A percentile compares a stretch with the other conserved stretches of the same genome.
phyloP scores from a whole-genome alignment of 2,329 filamentous ascomycete genomes.

The Sporothrix brasiliensis region DNA sequence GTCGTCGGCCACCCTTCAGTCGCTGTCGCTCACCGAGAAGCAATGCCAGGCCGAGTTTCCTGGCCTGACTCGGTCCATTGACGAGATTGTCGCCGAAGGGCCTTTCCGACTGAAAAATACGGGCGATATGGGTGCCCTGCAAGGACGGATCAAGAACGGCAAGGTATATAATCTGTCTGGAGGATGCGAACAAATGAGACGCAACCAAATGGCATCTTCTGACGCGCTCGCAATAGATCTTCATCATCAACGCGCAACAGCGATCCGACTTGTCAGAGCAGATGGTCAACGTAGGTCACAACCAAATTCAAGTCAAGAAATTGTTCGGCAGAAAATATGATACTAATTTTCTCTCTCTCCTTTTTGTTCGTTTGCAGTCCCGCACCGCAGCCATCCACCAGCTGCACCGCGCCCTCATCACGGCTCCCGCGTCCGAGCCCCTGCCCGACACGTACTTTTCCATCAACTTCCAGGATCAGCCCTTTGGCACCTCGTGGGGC shows the following conservation, averaged over 20 bases:
- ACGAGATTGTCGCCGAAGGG: constrained; percentile 49
- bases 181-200: neutral
- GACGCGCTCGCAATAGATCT: constrained; percentile 43
- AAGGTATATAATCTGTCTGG: constrained; percentile 41
- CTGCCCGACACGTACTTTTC: constrained; percentile 57
- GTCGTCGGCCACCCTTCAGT: constrained; percentile 38
- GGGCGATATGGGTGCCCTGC: constrained; percentile 47
- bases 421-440: constrained; percentile 47
- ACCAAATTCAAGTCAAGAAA: neutral
- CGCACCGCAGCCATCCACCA: constrained; percentile 57
- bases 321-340: no score
- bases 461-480: constrained; percentile 56
- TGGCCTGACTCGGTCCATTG: constrained; percentile 51
- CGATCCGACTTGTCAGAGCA: constrained; percentile 48
- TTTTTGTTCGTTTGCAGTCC: constrained; percentile 42
- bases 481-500: constrained; percentile 49
- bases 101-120: constrained; percentile 48
- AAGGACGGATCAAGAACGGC: constrained; percentile 50
- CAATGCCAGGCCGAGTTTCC: constrained; percentile 53
- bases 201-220: neutral
- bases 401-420: constrained; percentile 56
- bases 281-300: constrained; percentile 46
- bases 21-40: constrained; percentile 47
- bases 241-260: constrained; percentile 50
- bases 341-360: neutral